Evolutionary conservation across 768 basidiomycete species (phyloP).

Genomic region (Boletellus ananas): DNA sequence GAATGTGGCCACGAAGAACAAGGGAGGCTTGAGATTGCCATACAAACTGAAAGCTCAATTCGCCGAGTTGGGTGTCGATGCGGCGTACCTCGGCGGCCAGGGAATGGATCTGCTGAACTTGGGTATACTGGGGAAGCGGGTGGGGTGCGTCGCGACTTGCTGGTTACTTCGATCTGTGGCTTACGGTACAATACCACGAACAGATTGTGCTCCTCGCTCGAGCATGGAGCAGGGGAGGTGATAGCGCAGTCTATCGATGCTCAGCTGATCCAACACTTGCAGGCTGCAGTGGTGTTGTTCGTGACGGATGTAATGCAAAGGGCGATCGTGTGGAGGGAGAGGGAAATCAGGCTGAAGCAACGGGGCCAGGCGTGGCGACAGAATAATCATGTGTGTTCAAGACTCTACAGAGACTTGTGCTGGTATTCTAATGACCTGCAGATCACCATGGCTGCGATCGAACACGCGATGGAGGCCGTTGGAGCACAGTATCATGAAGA

Average conservation of each 20-base stretch:
- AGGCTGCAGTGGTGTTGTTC: constrained; percentile 47
- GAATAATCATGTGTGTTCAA: constrained; percentile 37
- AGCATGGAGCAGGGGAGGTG: constrained; percentile 18
- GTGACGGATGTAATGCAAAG: constrained; percentile 47
- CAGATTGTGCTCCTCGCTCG: constrained; percentile 31
- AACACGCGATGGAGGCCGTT: constrained; percentile 47
- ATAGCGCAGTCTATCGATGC: constrained; percentile 43
- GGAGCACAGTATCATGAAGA: too few species aligned
- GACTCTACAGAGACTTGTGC: neutral
- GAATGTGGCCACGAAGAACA: constrained; percentile 12
- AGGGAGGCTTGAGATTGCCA: constrained; percentile 41
- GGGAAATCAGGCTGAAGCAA: constrained; percentile 54
- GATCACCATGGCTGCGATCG: constrained; percentile 43
- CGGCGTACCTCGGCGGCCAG: constrained; percentile 36
- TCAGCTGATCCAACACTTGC: constrained; percentile 44
- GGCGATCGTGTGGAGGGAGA: constrained; percentile 52
- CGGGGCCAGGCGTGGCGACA: constrained; percentile 58
- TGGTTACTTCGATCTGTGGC: constrained; percentile 13
- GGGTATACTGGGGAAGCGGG: constrained; percentile 34
- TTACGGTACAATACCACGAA: neutral
- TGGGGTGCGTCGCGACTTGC: constrained; percentile 37
- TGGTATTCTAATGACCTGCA: constrained; percentile 20
- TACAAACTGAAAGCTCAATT: constrained; percentile 45
- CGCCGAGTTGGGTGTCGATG: constrained; percentile 43
- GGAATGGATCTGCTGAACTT: constrained; percentile 44